A percentile compares a stretch with the other conserved stretches of the same genome.
These are phyloP conservation scores for Neotropicomus parvogracilis DNA, from an alignment of 1,284 basidiomycete species.

Conservation along the genomic window DNA sequence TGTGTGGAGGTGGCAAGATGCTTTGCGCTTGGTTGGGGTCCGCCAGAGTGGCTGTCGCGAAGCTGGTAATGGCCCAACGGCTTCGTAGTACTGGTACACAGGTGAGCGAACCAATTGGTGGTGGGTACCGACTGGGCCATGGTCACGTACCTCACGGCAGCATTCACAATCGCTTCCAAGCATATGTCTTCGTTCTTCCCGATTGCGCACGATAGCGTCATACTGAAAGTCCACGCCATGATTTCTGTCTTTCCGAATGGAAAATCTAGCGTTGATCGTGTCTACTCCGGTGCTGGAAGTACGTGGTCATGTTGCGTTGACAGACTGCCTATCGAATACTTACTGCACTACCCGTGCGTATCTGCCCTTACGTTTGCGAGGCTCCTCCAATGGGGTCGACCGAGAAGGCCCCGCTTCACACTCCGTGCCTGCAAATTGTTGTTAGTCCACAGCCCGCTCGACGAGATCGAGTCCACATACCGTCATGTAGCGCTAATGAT, in stretches of 20 bases:
- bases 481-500: neutral
- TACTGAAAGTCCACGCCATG: slow-evolving; percentile 64
- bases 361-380: slow-evolving; percentile 32
- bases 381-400: slow-evolving; percentile 16
- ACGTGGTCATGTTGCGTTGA: neutral
- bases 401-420: slow-evolving; percentile 32
- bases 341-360: slow-evolving; percentile 30
- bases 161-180: slow-evolving; percentile 81
- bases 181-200: slow-evolving; percentile 62
- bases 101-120: slow-evolving; percentile 1
- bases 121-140: neutral
- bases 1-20: slow-evolving; percentile 1
- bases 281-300: slow-evolving; percentile 30
- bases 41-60: slow-evolving; percentile 69
- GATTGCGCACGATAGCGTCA: slow-evolving; percentile 73
- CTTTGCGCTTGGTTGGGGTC: slow-evolving; percentile 45
- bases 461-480: slow-evolving; percentile 12
- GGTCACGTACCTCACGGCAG: slow-evolving; percentile 68
- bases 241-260: slow-evolving; percentile 66
- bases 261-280: slow-evolving; percentile 62
- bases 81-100: slow-evolving; percentile 73
- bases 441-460: neutral
- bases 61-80: slow-evolving; percentile 67
- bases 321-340: slow-evolving; percentile 1
- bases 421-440: slow-evolving; percentile 9